Percentiles rank a stretch among this genome's conserved stretches.
Conservation (phyloP, 2,329 filamentous ascomycete species). For the Thyridium curvatum region DNA sequence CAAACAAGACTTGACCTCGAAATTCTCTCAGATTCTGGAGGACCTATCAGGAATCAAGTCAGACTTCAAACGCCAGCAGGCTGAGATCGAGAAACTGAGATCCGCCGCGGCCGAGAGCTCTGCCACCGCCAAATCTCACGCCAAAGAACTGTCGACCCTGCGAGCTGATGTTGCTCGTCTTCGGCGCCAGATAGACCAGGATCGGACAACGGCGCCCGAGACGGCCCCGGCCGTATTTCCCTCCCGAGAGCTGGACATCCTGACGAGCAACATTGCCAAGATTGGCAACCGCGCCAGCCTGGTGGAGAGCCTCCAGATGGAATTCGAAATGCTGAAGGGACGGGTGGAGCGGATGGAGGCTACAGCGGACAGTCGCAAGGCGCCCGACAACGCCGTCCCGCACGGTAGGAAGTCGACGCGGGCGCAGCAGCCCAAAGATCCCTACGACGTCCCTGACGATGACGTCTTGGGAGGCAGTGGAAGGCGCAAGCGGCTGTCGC, state of each 20-base stretch:
- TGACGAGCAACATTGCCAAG: slow-evolving; percentile 29
- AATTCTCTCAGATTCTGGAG: slow-evolving; percentile 10
- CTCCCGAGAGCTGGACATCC: slow-evolving; percentile 30
- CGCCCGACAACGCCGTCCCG: not conserved
- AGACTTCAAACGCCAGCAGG: slow-evolving; percentile 14
- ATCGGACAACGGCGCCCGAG: slow-evolving; percentile 12
- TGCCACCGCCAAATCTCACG: slow-evolving; percentile 16
- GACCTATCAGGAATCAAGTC: slow-evolving; percentile 15
- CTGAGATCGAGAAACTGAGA: slow-evolving; percentile 15
- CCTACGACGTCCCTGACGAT: not conserved
- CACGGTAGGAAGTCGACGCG: not conserved
- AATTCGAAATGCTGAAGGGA: slow-evolving; percentile 31
- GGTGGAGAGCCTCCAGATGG: slow-evolving; percentile 33
- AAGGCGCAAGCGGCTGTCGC: slow-evolving; percentile 5
- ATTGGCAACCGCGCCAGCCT: slow-evolving; percentile 29
- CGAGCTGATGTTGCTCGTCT: slow-evolving; percentile 25
- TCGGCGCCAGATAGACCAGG: slow-evolving; percentile 19
- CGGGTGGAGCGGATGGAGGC: slow-evolving; percentile 26
- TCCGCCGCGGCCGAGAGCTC: slow-evolving; percentile 9
- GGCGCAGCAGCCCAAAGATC: not conserved
- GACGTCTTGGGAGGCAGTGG: not conserved
- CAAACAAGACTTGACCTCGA: slow-evolving; percentile 9
- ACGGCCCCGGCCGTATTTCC: slow-evolving; percentile 10
- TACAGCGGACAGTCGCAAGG: slow-evolving; percentile 1
- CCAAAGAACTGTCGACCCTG: slow-evolving; percentile 22